These are phyloP conservation scores for Tremella fuciformis DNA, from an alignment of 768 basidiomycete genomes.

Conservation along the genomic window DNA sequence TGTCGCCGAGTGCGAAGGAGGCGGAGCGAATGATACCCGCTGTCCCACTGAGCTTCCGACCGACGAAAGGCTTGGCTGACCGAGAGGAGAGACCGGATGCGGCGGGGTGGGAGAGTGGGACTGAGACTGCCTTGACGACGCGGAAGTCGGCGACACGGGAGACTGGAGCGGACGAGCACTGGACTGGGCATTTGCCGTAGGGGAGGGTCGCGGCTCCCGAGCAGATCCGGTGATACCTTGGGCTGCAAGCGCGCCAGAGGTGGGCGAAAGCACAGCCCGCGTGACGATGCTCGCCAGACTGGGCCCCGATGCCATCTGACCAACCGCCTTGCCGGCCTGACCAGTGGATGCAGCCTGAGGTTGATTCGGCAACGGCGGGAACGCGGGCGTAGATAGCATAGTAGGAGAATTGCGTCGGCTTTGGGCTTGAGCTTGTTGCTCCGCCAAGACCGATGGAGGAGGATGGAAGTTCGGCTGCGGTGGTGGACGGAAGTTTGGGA, in stretches of 20 bases:
- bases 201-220: neutral
- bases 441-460: conserved; percentile 39
- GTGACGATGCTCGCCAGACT: conserved; percentile 50
- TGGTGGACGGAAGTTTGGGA: conserved; percentile 30
- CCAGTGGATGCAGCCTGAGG: neutral
- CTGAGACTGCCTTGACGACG: neutral
- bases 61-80: neutral
- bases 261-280: conserved; percentile 46
- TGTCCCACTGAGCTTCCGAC: neutral
- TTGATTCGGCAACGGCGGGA: conserved; percentile 45
- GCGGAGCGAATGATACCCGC: conserved; percentile 17
- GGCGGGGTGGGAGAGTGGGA: conserved; percentile 5
- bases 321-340: neutral
- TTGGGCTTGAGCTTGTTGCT: conserved; percentile 16
- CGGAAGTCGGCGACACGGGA: conserved; percentile 8
- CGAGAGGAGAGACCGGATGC: neutral
- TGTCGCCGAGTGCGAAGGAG: neutral
- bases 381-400: conserved; percentile 32
- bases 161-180: conserved; percentile 5
- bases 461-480: conserved; percentile 44
- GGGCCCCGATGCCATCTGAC: conserved; percentile 27
- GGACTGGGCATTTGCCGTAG: neutral
- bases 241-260: conserved; percentile 24
- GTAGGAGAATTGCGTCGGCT: conserved; percentile 10
- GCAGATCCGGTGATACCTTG: conserved; percentile 12